A percentile compares a stretch with the other conserved stretches of the same genome.
Evolutionary conservation across 108 stramenopile species (phyloP).

Genomic region (Hondaea fermentalgiana): DNA sequence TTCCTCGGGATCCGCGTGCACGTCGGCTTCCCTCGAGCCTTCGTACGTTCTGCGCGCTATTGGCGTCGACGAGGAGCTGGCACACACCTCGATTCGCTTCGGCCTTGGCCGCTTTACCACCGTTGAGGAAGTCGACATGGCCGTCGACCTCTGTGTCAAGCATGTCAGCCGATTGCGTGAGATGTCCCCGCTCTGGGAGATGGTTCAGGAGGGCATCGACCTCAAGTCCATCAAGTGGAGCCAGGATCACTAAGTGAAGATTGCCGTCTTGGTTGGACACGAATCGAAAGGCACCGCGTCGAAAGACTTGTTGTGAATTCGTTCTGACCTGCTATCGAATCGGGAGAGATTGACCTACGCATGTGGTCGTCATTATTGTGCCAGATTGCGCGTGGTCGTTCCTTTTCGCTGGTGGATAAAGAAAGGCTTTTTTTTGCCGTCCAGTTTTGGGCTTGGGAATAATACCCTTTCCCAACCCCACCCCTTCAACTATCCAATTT

Average conservation of each 20-base stretch:
- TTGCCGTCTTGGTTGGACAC: too few species aligned
- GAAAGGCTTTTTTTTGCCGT: too few species aligned
- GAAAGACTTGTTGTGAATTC: too few species aligned
- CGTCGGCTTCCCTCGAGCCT: slow-evolving; percentile 93
- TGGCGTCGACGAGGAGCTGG: slow-evolving; percentile 95
- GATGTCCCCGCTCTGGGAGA: slow-evolving; percentile 98
- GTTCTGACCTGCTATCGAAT: too few species aligned
- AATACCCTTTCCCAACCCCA: too few species aligned
- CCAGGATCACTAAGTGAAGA: slow-evolving; percentile 58
- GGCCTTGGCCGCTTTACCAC: slow-evolving; percentile 93
- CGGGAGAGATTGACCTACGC: too few species aligned
- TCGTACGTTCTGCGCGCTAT: slow-evolving; percentile 93
- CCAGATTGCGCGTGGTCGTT: too few species aligned
- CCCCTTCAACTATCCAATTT: too few species aligned
- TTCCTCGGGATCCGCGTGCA: slow-evolving; percentile 90
- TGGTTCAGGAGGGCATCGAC: slow-evolving; percentile 99
- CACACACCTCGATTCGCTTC: slow-evolving; percentile 90
- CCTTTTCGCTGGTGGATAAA: too few species aligned
- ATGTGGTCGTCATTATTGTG: too few species aligned
- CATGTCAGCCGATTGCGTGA: slow-evolving; percentile 88
- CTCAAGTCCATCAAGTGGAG: slow-evolving; percentile 93
- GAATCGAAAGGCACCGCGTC: too few species aligned
- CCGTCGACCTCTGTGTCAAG: slow-evolving; percentile 73
- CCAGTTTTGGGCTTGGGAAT: too few species aligned
- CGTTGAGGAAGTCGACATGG: slow-evolving; percentile 89